Conservation (phyloP, 257 asterid species). For the Solanum bulbocastanum region DNA sequence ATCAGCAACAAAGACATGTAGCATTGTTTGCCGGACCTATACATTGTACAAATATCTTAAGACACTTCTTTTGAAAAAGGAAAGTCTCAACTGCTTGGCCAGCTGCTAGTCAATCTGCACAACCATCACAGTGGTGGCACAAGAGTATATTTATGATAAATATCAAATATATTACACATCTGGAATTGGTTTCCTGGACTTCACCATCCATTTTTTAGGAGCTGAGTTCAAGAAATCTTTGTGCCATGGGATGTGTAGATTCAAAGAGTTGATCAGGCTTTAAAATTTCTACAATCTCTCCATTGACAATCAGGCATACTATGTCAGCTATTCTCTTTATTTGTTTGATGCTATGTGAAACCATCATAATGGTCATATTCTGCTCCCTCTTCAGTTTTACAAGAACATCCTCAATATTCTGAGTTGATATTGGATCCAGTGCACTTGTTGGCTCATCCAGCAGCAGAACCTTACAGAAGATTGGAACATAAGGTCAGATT, state of each 20-base stretch:
- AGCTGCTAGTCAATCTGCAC: background rate
- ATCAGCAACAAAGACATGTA: background rate
- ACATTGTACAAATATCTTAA: background rate
- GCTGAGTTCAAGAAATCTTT: conserved; percentile 60
- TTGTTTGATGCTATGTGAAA: conserved; percentile 73
- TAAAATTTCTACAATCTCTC: conserved; percentile 61
- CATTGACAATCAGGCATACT: conserved; percentile 57
- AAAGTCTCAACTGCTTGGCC: background rate
- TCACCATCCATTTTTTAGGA: background rate
- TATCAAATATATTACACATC: background rate
- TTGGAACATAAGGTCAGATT: background rate
- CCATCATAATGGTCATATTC: conserved; percentile 45
- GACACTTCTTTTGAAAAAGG: background rate
- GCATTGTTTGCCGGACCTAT: background rate
- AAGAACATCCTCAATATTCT: conserved; percentile 57
- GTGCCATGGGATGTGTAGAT: conserved; percentile 73
- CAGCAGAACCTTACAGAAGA: conserved; percentile 36
- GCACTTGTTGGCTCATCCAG: conserved; percentile 81
- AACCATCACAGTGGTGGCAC: background rate
- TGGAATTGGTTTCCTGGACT: background rate
- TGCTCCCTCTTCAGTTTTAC: conserved; percentile 47
- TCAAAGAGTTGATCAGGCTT: conserved; percentile 45
- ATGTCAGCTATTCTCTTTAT: conserved; percentile 64
- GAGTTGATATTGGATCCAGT: conserved; percentile 69
- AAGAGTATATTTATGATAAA: background rate